Base-by-base conservation (phyloP, 495 filamentous ascomycete species). In the Haplographium delicatum region DNA sequence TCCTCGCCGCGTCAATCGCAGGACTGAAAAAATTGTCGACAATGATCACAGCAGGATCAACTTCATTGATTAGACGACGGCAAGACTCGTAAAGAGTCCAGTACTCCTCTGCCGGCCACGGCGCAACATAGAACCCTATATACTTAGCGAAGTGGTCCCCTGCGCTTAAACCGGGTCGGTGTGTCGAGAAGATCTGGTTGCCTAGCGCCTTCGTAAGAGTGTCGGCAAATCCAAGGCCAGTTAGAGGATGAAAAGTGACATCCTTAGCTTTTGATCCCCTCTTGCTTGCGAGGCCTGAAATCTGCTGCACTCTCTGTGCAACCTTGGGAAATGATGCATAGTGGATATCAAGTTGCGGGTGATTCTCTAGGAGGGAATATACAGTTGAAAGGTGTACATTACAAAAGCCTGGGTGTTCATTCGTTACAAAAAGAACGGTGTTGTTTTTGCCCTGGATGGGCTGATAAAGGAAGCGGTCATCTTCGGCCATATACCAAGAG, bases 1-100 rank as follows among this genome's bases (percentile, higher is more conserved):
- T 56, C 22, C 64, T 58, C 54, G 66, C 56, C 22, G 72, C 73
- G 53, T 76, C 72, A 16, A 72, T 48, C 1, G 67, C 72, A 39
- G 72, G 68, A 26, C 68, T 57, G 31, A 76, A 66, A 22, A 74
- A 62, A n/a, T 66, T 68, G 44, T 78, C 74, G 19, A 70, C 54
- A 11, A 73, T 66, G 2, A 75, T 63, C 2, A 74, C 49, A 0
- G 61, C 60, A 19, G 74, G 73, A 34, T 67, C 54, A 0, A 72
- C 46, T 4, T 65, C 49, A 5, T 67, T 53, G 37, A 75, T 63
- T 13, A 73, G 67, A 28, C 63, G 63, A 1, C 65, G 38, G 23
- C 67, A 64, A 42, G 62, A 61, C 35, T 65, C 53, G 44, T 70
- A 73, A 5, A 72, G 63, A 16, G 59, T 53, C 0, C 66, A 56